Conservation (phyloP, 768 basidiomycete genomes). For the Tulasnella sp. region DNA sequence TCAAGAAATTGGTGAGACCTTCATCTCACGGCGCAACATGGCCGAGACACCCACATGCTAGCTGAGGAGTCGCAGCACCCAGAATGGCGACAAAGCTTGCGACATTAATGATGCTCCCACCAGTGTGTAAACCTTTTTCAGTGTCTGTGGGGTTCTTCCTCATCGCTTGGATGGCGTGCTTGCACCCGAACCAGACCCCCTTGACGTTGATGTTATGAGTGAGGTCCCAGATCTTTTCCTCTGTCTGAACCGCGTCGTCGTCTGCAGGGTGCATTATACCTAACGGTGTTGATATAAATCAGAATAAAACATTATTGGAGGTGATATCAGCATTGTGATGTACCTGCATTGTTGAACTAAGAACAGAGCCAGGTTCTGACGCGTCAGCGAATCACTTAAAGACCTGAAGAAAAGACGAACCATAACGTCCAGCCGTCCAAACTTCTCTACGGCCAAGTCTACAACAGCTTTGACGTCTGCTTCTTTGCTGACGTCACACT, state of each 20-base stretch:
- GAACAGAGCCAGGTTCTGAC: background rate
- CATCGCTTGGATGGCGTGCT: constrained; percentile 97
- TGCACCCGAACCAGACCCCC: constrained; percentile 99
- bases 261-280: constrained; percentile 99
- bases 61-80: constrained; percentile 95
- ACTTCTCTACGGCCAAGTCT: constrained; percentile 70
- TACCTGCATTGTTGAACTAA: constrained; percentile 88
- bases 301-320: background rate
- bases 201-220: constrained; percentile 94
- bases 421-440: constrained; percentile 95
- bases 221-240: constrained; percentile 93
- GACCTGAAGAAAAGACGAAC: constrained; percentile 42
- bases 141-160: constrained; percentile 81
- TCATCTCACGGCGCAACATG: constrained; percentile 14
- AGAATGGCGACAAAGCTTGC: constrained; percentile 94
- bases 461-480: constrained; percentile 77
- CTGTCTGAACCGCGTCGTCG: constrained; percentile 92
- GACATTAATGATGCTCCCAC: constrained; percentile 93
- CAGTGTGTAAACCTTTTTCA: constrained; percentile 66
- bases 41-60: constrained; percentile 72
- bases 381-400: background rate
- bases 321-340: background rate
- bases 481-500: constrained; percentile 88
- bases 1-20: constrained; percentile 19
- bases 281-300: constrained; percentile 30